phyloP scores from a whole-genome alignment of 176 grass and related monocot genomes.

The Areca catechu region DNA sequence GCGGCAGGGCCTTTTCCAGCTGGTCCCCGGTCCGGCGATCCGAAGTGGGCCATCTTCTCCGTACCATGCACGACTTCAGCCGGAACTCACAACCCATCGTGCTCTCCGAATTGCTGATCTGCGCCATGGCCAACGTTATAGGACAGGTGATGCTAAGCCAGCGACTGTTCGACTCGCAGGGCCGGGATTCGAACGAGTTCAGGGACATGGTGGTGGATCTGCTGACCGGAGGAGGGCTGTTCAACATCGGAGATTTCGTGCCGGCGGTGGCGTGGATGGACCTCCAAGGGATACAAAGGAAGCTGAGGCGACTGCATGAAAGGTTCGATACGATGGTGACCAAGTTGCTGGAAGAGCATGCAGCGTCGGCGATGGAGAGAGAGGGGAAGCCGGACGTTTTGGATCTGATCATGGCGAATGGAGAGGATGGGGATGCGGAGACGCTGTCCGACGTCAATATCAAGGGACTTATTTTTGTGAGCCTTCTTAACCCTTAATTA shows the following conservation, averaged over 20 bases:
- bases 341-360: slow-evolving; percentile 18
- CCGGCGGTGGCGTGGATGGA: slow-evolving; percentile 31
- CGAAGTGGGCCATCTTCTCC: not conserved
- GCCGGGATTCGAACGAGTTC: slow-evolving; percentile 24
- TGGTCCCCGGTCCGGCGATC: slow-evolving; percentile 1
- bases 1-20: not conserved
- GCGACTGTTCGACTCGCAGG: slow-evolving; percentile 12
- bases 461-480: slow-evolving; percentile 28
- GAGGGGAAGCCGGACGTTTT: slow-evolving; percentile 21
- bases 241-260: slow-evolving; percentile 26
- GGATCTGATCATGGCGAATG: slow-evolving; percentile 6
- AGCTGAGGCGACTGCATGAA: not conserved
- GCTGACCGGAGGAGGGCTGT: slow-evolving; percentile 22
- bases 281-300: slow-evolving; percentile 22
- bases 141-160: slow-evolving; percentile 1
- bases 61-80: too few species aligned
- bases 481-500: not conserved
- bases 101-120: not conserved
- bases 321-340: slow-evolving; percentile 18
- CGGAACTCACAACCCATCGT: not conserved
- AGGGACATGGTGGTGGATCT: slow-evolving; percentile 35
- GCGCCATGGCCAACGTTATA: slow-evolving; percentile 3
- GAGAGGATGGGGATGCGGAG: slow-evolving; percentile 4
- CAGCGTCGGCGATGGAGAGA: slow-evolving; percentile 2
- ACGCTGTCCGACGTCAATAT: slow-evolving; percentile 23